A percentile compares a stretch with the other conserved stretches of the same genome.
These are phyloP conservation scores for Hibiscus syriacus DNA, from an alignment of 345 rosid genomes.

Conservation along the genomic window DNA sequence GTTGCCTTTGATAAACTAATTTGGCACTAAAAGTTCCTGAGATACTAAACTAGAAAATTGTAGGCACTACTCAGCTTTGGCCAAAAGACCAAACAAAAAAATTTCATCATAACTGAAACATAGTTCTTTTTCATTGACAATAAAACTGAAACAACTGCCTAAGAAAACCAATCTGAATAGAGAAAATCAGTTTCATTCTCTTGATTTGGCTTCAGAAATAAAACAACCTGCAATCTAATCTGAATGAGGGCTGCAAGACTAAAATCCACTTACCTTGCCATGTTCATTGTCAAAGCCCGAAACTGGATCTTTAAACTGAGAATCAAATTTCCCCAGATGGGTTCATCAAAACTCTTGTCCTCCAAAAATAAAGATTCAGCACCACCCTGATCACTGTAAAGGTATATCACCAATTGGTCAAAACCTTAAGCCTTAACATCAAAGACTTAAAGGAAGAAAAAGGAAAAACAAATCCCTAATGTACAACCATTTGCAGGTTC, in stretches of 20 bases:
- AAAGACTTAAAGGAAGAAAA: not conserved
- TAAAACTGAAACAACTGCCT: too few species aligned
- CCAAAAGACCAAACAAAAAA: not conserved
- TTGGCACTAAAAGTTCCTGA: not conserved
- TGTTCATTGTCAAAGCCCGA: conserved; percentile 51
- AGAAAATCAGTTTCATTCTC: conserved; percentile 4
- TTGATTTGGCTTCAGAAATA: not conserved
- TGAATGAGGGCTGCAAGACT: not conserved
- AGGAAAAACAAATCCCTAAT: not conserved
- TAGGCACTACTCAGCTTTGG: not conserved
- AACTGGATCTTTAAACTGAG: conserved; percentile 57
- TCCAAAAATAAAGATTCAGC: conserved; percentile 46
- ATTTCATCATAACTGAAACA: not conserved
- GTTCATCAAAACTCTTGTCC: conserved; percentile 55
- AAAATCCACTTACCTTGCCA: conserved; percentile 29
- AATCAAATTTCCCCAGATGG: conserved; percentile 60
- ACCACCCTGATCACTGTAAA: conserved; percentile 58
- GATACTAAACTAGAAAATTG: not conserved
- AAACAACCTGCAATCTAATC: not conserved
- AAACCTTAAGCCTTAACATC: conserved; percentile 7
- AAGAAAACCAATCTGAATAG: not conserved
- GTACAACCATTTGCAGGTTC: not conserved
- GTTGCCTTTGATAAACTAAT: not conserved
- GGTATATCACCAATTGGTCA: conserved; percentile 11
- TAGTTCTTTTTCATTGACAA: not conserved